phyloP scores from a whole-genome alignment of 1,284 basidiomycete genomes.

The Tylopilus orsonianus region DNA sequence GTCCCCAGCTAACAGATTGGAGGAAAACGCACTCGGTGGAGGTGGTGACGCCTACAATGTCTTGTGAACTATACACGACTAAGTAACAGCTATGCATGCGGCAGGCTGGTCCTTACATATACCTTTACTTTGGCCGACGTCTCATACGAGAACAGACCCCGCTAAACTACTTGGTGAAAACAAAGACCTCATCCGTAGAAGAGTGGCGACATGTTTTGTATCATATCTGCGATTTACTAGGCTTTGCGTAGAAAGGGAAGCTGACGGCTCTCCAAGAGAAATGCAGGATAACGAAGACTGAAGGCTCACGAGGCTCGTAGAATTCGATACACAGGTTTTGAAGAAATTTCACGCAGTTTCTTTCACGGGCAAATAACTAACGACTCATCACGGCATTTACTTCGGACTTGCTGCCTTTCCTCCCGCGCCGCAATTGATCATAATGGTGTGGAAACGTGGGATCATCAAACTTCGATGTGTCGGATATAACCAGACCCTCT shows the following conservation, averaged over 20 bases:
- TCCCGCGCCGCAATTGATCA: constrained; percentile 28
- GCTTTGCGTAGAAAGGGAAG: constrained; percentile 8
- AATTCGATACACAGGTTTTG: constrained; percentile 17
- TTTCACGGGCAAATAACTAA: constrained; percentile 3
- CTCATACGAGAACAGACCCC: constrained; percentile 11
- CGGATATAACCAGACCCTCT: constrained; percentile 20
- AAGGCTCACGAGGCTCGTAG: constrained; percentile 19
- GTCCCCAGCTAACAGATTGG: constrained; percentile 24
- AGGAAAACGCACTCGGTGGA: constrained; percentile 8
- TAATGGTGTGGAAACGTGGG: constrained; percentile 29
- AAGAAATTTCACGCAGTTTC: constrained; percentile 13
- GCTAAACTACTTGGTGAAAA: constrained; percentile 16
- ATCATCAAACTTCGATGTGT: constrained; percentile 31
- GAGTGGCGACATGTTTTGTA: constrained; percentile 10
- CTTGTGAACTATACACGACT: not conserved
- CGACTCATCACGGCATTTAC: constrained; percentile 20
- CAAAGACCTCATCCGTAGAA: constrained; percentile 18
- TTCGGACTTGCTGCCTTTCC: constrained; percentile 28
- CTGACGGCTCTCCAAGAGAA: constrained; percentile 23
- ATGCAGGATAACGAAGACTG: constrained; percentile 22
- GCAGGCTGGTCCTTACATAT: no score
- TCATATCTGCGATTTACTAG: constrained; percentile 1
- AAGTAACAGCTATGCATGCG: no score
- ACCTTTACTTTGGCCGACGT: constrained; percentile 8
- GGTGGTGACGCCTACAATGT: not conserved